Conservation (phyloP, 2,329 filamentous ascomycete genomes). For the Alternaria arbusti region DNA sequence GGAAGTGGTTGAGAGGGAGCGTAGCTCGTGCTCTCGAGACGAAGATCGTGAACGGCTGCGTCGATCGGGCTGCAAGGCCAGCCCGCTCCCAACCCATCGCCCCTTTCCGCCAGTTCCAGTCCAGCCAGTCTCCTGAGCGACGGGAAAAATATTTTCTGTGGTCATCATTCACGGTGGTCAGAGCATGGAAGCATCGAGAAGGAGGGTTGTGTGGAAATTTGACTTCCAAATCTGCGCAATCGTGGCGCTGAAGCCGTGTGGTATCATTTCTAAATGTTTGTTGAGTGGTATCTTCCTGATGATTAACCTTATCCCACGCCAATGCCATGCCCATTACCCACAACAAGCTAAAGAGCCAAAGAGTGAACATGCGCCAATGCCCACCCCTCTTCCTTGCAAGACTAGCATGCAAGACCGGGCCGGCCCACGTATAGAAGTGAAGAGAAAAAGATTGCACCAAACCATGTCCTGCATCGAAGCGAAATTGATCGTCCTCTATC, state of each 20-base stretch:
- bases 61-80: neutral
- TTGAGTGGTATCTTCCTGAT: slow-evolving; percentile 12
- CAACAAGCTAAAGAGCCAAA: slow-evolving; percentile 1
- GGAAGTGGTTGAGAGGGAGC: neutral
- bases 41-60: slow-evolving; percentile 8
- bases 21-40: neutral
- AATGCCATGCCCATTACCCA: neutral
- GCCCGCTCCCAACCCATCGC: neutral
- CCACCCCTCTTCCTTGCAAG: slow-evolving; percentile 4
- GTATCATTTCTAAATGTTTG: slow-evolving; percentile 30
- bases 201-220: neutral
- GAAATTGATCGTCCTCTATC: slow-evolving; percentile 8
- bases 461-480: slow-evolving; percentile 31
- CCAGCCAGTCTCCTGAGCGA: neutral
- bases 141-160: neutral
- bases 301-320: neutral
- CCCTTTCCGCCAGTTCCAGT: neutral
- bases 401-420: slow-evolving; percentile 8
- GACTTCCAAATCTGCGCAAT: slow-evolving; percentile 5
- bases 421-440: slow-evolving; percentile 14
- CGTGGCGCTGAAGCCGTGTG: slow-evolving; percentile 16
- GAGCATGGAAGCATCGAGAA: slow-evolving; percentile 1
- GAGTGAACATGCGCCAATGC: slow-evolving; percentile 17
- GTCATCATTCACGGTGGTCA: neutral
- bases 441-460: slow-evolving; percentile 6